Conservation (phyloP, 306 rosid genomes). For the Glycyrrhiza uralensis region DNA sequence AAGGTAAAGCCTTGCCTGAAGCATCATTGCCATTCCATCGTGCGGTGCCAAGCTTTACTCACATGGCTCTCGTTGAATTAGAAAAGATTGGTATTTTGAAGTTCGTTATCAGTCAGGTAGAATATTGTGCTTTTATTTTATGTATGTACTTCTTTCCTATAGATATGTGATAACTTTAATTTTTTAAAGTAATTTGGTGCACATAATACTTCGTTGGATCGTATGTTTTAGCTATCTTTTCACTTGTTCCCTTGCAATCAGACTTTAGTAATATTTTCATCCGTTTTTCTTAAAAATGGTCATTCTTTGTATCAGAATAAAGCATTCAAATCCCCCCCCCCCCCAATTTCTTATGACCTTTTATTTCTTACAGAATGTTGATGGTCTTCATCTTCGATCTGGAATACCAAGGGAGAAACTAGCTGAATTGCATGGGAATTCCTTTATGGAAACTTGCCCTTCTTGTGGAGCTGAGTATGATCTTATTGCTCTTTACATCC, state of each 20-base stretch:
- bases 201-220: not conserved
- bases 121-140: not conserved
- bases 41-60: conserved; percentile 88
- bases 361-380: conserved; percentile 69
- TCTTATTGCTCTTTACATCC: conserved; percentile 6
- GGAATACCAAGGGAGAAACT: conserved; percentile 97
- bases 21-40: conserved; percentile 98
- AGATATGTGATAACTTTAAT: not conserved
- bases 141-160: not conserved
- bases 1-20: conserved; percentile 96
- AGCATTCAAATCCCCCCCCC: not conserved
- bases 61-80: conserved; percentile 85
- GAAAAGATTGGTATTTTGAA: conserved; percentile 85
- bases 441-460: conserved; percentile 94
- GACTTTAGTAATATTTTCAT: not conserved
- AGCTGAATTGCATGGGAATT: conserved; percentile 93
- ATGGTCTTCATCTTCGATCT: conserved; percentile 98
- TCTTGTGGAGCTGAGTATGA: conserved; percentile 91
- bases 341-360: not conserved
- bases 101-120: conserved; percentile 92
- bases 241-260: not conserved
- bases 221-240: not conserved
- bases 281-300: not conserved
- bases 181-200: not conserved
- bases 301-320: not conserved